Percentiles rank a stretch among this genome's conserved stretches.
These are phyloP conservation scores for Macrocybe gigantea DNA, from an alignment of 768 basidiomycete species.

Conservation along the genomic window DNA sequence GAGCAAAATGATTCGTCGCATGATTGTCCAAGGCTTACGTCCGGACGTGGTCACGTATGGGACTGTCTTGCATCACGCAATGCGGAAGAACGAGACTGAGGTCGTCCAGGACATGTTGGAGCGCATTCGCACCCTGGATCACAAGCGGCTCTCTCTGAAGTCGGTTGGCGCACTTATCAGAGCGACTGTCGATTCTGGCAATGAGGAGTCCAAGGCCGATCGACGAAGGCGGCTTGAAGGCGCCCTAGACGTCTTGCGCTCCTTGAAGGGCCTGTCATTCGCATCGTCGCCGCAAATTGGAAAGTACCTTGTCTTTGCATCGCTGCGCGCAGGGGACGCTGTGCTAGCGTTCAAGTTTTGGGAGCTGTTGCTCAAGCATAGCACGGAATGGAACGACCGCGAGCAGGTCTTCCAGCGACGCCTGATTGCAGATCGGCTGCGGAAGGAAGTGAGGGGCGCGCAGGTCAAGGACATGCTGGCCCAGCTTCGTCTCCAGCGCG, in stretches of 20 bases:
- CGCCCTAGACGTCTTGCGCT: too few species aligned
- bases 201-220: constrained; percentile 7
- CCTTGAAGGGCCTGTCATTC: constrained; percentile 3
- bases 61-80: constrained; percentile 57
- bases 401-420: constrained; percentile 39
- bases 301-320: constrained; percentile 41
- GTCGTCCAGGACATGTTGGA: constrained; percentile 38
- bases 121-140: constrained; percentile 29
- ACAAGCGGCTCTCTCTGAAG: constrained; percentile 36
- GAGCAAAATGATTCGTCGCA: constrained; percentile 39
- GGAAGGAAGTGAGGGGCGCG: constrained; percentile 12
- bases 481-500: constrained; percentile 16
- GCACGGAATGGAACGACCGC: constrained; percentile 41
- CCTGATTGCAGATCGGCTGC: constrained; percentile 30
- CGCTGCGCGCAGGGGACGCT: constrained; percentile 44
- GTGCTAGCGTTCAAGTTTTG: constrained; percentile 58
- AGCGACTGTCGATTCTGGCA: constrained; percentile 23
- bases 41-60: constrained; percentile 55
- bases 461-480: constrained; percentile 21
- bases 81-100: constrained; percentile 33
- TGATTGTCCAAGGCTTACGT: constrained; percentile 39
- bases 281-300: constrained; percentile 43
- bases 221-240: too few species aligned
- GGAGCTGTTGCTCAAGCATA: constrained; percentile 37
- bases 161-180: constrained; percentile 44